Conservation (phyloP, 176 grass and related monocot genomes). For the Aegilops tauschii region DNA sequence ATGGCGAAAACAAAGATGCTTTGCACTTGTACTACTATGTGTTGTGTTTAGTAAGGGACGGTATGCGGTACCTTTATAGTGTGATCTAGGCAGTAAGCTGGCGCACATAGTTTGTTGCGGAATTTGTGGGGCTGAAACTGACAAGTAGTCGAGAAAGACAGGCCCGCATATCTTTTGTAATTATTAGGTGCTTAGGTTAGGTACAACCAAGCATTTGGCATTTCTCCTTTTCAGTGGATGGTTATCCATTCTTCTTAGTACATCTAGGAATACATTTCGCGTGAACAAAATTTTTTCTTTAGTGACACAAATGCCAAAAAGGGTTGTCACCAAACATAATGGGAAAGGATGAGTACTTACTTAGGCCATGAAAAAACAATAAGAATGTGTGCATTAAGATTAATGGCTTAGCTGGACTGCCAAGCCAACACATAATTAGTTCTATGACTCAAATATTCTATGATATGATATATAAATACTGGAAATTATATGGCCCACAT, state of each 20-base stretch:
- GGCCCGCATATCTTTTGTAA: not conserved
- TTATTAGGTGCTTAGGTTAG: not conserved
- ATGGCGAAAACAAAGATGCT: not conserved
- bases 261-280: too few species aligned
- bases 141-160: not conserved
- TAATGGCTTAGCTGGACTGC: too few species aligned
- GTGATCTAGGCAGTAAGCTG: not conserved
- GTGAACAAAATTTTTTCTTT: too few species aligned
- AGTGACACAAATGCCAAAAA: not conserved
- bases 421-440: not conserved
- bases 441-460: not conserved
- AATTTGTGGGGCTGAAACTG: not conserved
- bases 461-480: not conserved
- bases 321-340: not conserved
- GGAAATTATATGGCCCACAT: not conserved
- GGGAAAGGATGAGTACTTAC: not conserved
- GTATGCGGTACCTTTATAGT: not conserved
- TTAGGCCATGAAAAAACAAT: not conserved
- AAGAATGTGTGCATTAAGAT: too few species aligned
- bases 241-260: not conserved
- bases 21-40: not conserved
- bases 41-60: not conserved
- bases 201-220: not conserved
- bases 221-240: not conserved
- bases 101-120: not conserved